A percentile compares a stretch with the other conserved stretches of the same genome.
Evolutionary conservation across 2,329 filamentous ascomycete genomes (phyloP).

Genomic region (Thelonectria olida): DNA sequence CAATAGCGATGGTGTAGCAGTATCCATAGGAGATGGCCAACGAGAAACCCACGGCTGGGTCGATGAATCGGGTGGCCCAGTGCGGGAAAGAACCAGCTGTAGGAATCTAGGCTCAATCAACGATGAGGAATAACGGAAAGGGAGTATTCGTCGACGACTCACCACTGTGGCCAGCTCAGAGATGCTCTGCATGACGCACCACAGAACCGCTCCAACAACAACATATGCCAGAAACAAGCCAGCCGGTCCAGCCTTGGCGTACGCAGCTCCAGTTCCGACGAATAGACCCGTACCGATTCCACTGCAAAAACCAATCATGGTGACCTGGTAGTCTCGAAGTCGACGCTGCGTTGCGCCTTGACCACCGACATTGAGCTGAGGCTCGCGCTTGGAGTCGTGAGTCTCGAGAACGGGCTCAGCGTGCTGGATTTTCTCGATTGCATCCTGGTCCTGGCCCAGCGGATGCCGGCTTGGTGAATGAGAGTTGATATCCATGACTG

Average conservation of each 20-base stretch:
- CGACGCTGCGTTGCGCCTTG: conserved; percentile 35
- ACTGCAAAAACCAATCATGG: conserved; percentile 37
- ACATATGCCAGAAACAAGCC: conserved; percentile 34
- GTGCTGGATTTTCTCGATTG: conserved; percentile 1
- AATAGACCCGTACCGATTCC: conserved; percentile 38
- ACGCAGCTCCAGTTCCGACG: conserved; percentile 36
- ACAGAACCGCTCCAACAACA: conserved; percentile 34
- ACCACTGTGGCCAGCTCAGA: conserved; percentile 36
- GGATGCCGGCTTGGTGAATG: not conserved
- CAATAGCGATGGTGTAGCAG: conserved; percentile 37
- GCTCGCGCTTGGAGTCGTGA: conserved; percentile 19
- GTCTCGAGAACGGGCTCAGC: not conserved
- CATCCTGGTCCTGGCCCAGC: conserved; percentile 4
- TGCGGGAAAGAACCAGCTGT: conserved; percentile 39
- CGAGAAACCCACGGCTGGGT: conserved; percentile 35
- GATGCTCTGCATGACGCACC: conserved; percentile 40
- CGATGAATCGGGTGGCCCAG: conserved; percentile 39
- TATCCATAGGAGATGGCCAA: conserved; percentile 37
- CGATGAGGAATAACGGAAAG: accelerated
- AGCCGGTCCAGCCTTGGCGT: conserved; percentile 36
- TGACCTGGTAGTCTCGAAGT: conserved; percentile 35
- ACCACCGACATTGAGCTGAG: conserved; percentile 34
- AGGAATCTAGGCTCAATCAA: conserved; percentile 21
- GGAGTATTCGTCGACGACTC: not conserved
- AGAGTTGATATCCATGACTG: conserved; percentile 1